Percentiles rank a stretch among this genome's conserved stretches.
phyloP scores from a whole-genome alignment of 2,329 filamentous ascomycete species.

The Anthostomella pinea region DNA sequence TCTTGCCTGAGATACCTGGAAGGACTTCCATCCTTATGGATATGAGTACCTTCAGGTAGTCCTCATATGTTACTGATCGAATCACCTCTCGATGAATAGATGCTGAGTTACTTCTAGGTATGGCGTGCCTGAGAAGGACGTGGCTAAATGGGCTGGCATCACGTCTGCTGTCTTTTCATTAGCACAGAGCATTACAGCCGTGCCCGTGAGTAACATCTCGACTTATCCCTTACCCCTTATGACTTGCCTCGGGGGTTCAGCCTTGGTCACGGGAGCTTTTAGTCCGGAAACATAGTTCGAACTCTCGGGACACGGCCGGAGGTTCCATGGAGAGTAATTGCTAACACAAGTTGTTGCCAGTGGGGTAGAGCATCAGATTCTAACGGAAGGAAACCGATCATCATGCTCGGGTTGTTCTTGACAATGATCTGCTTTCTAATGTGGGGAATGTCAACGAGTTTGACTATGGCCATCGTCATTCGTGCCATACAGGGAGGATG shows the following conservation, averaged over 20 bases:
- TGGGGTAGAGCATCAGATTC: not conserved
- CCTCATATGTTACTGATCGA: too few relatives aligned
- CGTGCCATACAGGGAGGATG: constrained; percentile 77
- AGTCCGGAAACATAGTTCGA: too few relatives aligned
- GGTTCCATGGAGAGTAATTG: too few relatives aligned
- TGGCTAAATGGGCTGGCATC: constrained; percentile 79
- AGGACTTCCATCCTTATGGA: too few relatives aligned
- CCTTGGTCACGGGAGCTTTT: too few relatives aligned
- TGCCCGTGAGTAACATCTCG: constrained; percentile 73
- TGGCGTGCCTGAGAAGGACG: constrained; percentile 64
- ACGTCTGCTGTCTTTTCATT: constrained; percentile 71
- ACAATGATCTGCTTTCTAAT: constrained; percentile 80
- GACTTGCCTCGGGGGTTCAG: not conserved
- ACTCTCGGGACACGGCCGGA: too few relatives aligned
- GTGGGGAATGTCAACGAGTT: constrained; percentile 78
- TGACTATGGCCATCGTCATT: constrained; percentile 76
- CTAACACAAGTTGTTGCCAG: too few relatives aligned
- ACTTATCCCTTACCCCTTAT: constrained; percentile 43
- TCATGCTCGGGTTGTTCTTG: constrained; percentile 68
- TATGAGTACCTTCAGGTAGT: too few relatives aligned
- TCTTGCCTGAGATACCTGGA: too few relatives aligned
- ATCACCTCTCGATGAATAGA: too few relatives aligned
- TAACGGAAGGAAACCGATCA: constrained; percentile 69
- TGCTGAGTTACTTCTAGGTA: too few relatives aligned
- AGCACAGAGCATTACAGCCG: constrained; percentile 67